Evolutionary conservation across 1,284 basidiomycete genomes (phyloP), one percentile per base, ranked within the genome.

Genomic region (Tilletia walkeri): DNA sequence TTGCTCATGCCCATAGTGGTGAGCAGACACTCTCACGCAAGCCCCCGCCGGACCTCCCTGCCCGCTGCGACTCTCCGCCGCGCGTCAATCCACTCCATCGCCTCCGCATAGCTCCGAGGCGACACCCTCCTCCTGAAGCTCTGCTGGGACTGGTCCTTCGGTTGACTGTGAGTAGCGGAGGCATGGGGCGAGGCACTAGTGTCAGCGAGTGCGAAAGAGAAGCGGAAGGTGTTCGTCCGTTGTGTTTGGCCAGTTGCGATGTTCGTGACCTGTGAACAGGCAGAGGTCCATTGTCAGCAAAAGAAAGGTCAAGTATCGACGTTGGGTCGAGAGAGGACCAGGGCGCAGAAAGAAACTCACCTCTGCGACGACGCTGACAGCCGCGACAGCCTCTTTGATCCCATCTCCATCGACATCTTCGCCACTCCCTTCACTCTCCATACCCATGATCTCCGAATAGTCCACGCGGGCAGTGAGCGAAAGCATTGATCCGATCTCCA

Each of bases 71-170:
- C 73, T 5, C 79, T 68, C 6, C 79, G 70, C 63, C 75, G 78
- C 39, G 76, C 78, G 61, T 81, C 79, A 71, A 81, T 74, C 73
- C 78, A 81, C 61, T 74, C 72, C 76, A 81, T 80, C 20, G 76
- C 76, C 45, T 81, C 79, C 59, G 73, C 71, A 70, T 81, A 81
- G 6, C 73, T 78, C 50, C 72, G 72, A 7, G 65, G 38, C 24
- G 70, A 41, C 12, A 61, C 45, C 20, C 59, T 6, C 18, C 50
- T 49, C 10, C 38, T 16, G 24, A 14, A 45, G 41, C 9, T 45
- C 41, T 14, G 41, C 14, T 45, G 41, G 6, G 41, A 45, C 14
- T 45, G 41, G 1, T 1, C 41, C 6, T 45, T 45, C 41, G 41
- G 41, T 9, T 45, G 41, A 45, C 1, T 1, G 9, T 7, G 14